Base-by-base conservation (phyloP, 2,329 filamentous ascomycete species). In the Parafenestella ontariensis region DNA sequence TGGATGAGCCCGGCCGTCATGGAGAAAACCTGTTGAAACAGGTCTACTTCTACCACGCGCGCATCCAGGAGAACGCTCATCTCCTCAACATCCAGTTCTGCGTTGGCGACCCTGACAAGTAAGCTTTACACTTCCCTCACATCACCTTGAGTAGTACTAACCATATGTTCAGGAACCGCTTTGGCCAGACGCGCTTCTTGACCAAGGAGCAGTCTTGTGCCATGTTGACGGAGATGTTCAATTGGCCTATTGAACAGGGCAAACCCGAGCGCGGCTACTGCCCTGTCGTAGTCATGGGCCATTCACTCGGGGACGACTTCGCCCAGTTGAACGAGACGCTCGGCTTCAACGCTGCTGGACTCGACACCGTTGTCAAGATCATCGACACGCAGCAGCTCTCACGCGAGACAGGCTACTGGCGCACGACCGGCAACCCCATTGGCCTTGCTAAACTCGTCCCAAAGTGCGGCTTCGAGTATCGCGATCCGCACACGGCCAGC, bases 11-110 rank as follows among this genome's bases (percentile, higher is more conserved):
- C 11, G 58, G 57, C 5, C 34, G 31, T 10, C 40, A 58, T 49
- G 53, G 60, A 11, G 49, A 56, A 17, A 52, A 64, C 9, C 31
- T 64, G 13, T 40, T 64, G 2, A 56, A 61, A 28, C 47, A 54
- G 24, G 29, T 64, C 0, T 60, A 54, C 26, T 62, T 60, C 53
- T 64, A 61, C 46, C 59, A 64, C 33, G 54, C 53, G 17, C 59
- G 62, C 10, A 43, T 65, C 1, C 24, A 47, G 7, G 45, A 47
- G 20, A 55, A 65, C n/a, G 34, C 34, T 4, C 18, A 37, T 37
- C 23, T 57, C 4, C 9, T 44, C 3, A 65, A 62, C 26, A 51
- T 49, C 26, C 49, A 49, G 28, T 56, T n/a, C 15, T 56, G 51
- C 20, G 20, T 46, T 37, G 61, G 56, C 10, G 34, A 62, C 28